Base-by-base conservation (phyloP, 2,329 filamentous ascomycete species). In the Sodiomyces alkalinus region DNA sequence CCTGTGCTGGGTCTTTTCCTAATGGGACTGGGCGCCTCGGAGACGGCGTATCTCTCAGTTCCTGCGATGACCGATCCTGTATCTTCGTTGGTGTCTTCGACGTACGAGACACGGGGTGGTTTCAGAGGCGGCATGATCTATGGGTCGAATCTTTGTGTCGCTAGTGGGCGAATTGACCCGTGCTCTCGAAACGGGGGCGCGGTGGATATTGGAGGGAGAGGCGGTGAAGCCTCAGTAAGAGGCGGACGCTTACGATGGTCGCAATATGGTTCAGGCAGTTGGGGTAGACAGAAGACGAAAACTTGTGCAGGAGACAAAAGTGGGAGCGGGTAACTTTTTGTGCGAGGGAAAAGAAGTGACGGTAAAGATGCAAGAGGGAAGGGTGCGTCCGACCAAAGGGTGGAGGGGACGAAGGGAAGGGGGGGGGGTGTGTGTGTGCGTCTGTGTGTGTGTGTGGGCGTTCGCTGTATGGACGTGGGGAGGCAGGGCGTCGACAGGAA, bases 71-170 rank as follows among this genome's bases (percentile, higher is more conserved):
- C 46, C 30, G 58, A 58, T 22, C 55, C 61, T 9, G 53, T 49
- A 28, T 68, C 63, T 39, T 68, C 62, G 41, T 68, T 61, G 26
- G 51, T 60, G 31, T 68, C 66, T 44, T 69, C 58, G 33, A 65
- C 52, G 43, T 58, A 58, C 32, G 57, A 56, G 30, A 59, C 49
- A 40, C 49, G 41, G 34, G 34, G 38, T 28, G 34, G 40, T 39
- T 48, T 45, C 41, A 37, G 39, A 40, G 43, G 43, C 32, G 60
- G 51, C 62, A 68, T 68, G 44, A 43, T 49, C 46, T 38, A 35
- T 26, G 35, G 29, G 27, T 37, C 23, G 19, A 30, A 26, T 30
- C 27, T 36, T 28, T n/a, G 15, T 3, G 21, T 19, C 19, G 17
- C 26, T 19, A 19, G 14, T 14, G 10, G 16, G 7, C 23, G 9